Evolutionary conservation across 2,329 filamentous ascomycete species (phyloP), one percentile per base, ranked within the genome.

Genomic region (Alternaria sp.): DNA sequence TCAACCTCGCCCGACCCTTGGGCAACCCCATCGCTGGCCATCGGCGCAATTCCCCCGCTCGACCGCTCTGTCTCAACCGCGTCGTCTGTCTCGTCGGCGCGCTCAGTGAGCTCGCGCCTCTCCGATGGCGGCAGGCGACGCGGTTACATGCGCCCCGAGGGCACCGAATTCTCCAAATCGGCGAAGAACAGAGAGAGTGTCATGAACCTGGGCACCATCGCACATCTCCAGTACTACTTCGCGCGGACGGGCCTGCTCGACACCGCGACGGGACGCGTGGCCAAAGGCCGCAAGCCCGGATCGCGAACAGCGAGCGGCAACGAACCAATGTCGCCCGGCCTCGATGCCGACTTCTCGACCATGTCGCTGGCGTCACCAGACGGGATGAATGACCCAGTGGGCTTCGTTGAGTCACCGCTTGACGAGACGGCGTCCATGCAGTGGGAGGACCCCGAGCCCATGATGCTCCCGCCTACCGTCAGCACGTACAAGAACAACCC

Each of bases 141-240:
- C 66, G 94, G 94, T 46, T 97, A 95, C 82, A 92, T 96, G 82
- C 88, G 94, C 54, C 93, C 94, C 1, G 91, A 93, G 77, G 92
- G 90, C 57, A 96, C 92, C 55, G 88, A 93, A 74, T 99, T 98
- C 79, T 93, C 96, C 25, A 91, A 92, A 63, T 97, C 94, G 60
- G 96, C 96, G 50, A 90, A 89, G 76, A 93, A 93, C 54, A 87
- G 96, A 67, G 95, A 99, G 79, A 97, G 94, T 77, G 96, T 99
- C 69, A 91, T 98, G 88, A 97, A 93, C 76, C 83, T 99, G 66
- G 96, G 96, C 58, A 97, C 94, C 80, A 99, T 99, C 73, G 93
- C 94, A 59, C 96, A 99, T 82, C 84, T 99, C 75, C 96, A 99
- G 81, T 97, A 98, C 82, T 99, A 98, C 82, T 99, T 99, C 83